Evolutionary conservation across 805 yeast genomes (phyloP), one percentile per base, ranked within the genome.

Genomic region (Ogataea nakhonphanomensis): DNA sequence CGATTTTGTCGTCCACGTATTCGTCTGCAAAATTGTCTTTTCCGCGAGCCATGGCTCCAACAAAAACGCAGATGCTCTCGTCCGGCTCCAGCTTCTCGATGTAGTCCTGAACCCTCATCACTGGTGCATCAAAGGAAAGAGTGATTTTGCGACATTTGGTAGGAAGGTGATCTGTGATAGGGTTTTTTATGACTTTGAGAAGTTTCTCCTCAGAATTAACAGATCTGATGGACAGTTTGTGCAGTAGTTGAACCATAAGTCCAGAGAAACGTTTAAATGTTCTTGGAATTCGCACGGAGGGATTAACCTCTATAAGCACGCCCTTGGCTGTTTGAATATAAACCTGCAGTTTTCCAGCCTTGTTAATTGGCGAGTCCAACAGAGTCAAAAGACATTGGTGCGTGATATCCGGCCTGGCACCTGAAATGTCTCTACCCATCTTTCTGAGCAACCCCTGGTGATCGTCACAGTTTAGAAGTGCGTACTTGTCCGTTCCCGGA

Each of bases 41-140:
- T 58, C 99, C 99, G 64, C 97, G 81, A 14, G 99, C 99, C 96
- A 93, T 93, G 33, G 99, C 96, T 60, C 99, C 99, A 33, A 93
- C 97, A 65, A 93, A 93, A 21, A 93, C 97, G 73, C 99, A 93
- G 53, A 93, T 81, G 59, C 95, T 85, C 69, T 93, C 96, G 58
- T 87, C 95, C 2, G 79, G 81, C 53, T 80, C 95, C 53, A 93
- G 69, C 43, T 82, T 82, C 12, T 62, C 64, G 28, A 90, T 90
- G 61, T 87, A 90, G 58, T 90, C 96, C 64, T 88, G 95, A 4
- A 88, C 96, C 53, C 89, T 76, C 50, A 78, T 77, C 36, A 91
- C 87, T 47, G 84, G 82, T 11, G 98, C 95, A 60, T 93, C 98
- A 52, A 87, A 88, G 5, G 95, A 85, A 47, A 93, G 74, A 2